Conservation (phyloP, 2,329 filamentous ascomycete genomes). For the Sphaerulina musiva region DNA sequence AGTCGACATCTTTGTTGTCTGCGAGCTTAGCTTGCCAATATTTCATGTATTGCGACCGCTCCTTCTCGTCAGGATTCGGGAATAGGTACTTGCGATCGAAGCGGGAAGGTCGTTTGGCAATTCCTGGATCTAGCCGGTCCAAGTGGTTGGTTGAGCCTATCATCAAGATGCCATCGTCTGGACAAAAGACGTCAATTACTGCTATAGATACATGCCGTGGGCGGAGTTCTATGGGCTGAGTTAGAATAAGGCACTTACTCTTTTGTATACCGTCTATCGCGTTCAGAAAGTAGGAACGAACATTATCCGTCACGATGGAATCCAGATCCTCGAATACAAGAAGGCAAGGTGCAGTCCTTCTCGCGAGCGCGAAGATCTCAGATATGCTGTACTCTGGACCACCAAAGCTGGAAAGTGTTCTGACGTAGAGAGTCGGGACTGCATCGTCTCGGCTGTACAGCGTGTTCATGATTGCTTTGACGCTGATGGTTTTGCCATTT, state of each 20-base stretch:
- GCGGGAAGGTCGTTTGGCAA: slow-evolving; percentile 54
- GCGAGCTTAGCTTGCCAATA: slow-evolving; percentile 53
- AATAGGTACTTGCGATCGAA: slow-evolving; percentile 65
- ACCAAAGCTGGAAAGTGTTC: slow-evolving; percentile 41
- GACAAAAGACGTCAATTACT: too few relatives aligned
- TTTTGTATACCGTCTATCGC: slow-evolving; percentile 63
- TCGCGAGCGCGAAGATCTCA: slow-evolving; percentile 53
- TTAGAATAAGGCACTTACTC: slow-evolving; percentile 29
- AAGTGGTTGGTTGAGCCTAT: slow-evolving; percentile 43
- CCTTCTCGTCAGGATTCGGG: slow-evolving; percentile 49
- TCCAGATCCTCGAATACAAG: slow-evolving; percentile 69
- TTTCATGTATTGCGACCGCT: slow-evolving; percentile 54
- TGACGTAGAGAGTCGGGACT: slow-evolving; percentile 58
- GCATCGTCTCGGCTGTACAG: slow-evolving; percentile 50
- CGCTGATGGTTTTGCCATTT: slow-evolving; percentile 64
- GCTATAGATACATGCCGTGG: too few relatives aligned
- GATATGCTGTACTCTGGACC: slow-evolving; percentile 54
- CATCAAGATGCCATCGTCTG: slow-evolving; percentile 62
- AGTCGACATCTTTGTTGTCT: slow-evolving; percentile 53
- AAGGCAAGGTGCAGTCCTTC: slow-evolving; percentile 59
- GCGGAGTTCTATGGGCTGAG: too few relatives aligned
- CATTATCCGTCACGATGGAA: slow-evolving; percentile 54
- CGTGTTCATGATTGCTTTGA: slow-evolving; percentile 63
- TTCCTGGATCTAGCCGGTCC: slow-evolving; percentile 60
- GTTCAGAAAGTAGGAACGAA: slow-evolving; percentile 65